phyloP scores from a whole-genome alignment of 441 rosid species.

The Euphorbia celastroides region DNA sequence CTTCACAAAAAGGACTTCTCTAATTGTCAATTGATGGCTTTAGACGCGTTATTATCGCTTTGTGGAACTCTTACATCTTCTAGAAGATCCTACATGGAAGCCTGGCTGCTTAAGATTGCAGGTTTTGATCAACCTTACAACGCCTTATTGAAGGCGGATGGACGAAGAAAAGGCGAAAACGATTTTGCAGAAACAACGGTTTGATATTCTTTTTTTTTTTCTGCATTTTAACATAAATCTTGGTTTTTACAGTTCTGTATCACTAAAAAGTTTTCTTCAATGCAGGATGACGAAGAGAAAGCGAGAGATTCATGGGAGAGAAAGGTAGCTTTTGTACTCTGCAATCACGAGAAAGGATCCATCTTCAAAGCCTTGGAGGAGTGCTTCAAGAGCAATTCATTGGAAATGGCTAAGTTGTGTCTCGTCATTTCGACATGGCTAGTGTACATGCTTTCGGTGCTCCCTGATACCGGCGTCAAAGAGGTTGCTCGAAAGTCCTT shows the following conservation, averaged over 20 bases:
- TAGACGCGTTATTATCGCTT: slow-evolving; percentile 44
- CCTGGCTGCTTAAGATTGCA: slow-evolving; percentile 53
- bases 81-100: slow-evolving; percentile 45
- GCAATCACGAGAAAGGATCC: slow-evolving; percentile 60
- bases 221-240: not conserved
- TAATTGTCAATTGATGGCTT: slow-evolving; percentile 44
- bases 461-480: slow-evolving; percentile 53
- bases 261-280: not conserved
- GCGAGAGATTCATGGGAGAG: slow-evolving; percentile 54
- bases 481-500: slow-evolving; percentile 39
- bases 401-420: slow-evolving; percentile 48
- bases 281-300: slow-evolving; percentile 54
- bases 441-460: slow-evolving; percentile 45
- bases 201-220: slow-evolving; percentile 9
- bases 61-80: slow-evolving; percentile 45
- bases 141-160: slow-evolving; percentile 37
- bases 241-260: slow-evolving; percentile 1
- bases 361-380: slow-evolving; percentile 59
- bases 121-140: slow-evolving; percentile 55
- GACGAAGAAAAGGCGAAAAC: slow-evolving; percentile 21
- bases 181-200: slow-evolving; percentile 40
- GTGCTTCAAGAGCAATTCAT: slow-evolving; percentile 56
- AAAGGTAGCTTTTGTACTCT: slow-evolving; percentile 47
- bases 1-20: slow-evolving; percentile 52
- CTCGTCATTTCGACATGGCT: slow-evolving; percentile 60